Base-by-base conservation (phyloP, 805 yeast species). In the Torulaspora quercuum region DNA sequence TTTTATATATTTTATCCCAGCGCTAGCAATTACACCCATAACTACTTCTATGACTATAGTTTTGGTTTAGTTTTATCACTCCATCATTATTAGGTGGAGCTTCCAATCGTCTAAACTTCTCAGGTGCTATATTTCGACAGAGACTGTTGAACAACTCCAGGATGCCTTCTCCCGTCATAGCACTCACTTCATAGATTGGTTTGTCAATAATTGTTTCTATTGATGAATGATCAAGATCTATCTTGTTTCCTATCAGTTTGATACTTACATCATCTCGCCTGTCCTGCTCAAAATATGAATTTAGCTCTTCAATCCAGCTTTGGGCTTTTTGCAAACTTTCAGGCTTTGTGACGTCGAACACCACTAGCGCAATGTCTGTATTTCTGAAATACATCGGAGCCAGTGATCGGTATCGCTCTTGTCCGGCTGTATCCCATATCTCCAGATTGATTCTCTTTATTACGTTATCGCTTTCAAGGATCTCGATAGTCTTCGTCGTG, bases 391-490 rank as follows among this genome's bases (percentile, higher is more conserved):
- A 83, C 88, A 83, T 83, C 19, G 90, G 88, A 3, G 90, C 85
- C 46, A 83, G 64, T 0, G 86, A 77, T 45, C 82, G 72, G 52
- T 82, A 83, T 38, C 94, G 64, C 52, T 83, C 92, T 57, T 83
- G 92, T 5, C 94, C 92, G 0, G 90, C 89, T 2, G 90, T 82
- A 55, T 83, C 94, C 94, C 92, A 83, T 35, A 83, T 81, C 54
- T 83, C 92, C 48, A 81, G 75, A 56, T 82, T 81, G 27, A 82
- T 73, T 1, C 78, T 75, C 10, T 75, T 72, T 20, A 55, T 49
- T 3, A 23, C 29, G 2, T 44, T 35, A 26, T 44, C 49, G 12
- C 39, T 34, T 22, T 67, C 75, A 36, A 73, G 75, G n/a, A 76
- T 53, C 12, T 73, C 71, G 29, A 82, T 73, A 3, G 78, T 68